phyloP scores from a whole-genome alignment of 495 filamentous ascomycete genomes.

The Penicillium coprophilum region DNA sequence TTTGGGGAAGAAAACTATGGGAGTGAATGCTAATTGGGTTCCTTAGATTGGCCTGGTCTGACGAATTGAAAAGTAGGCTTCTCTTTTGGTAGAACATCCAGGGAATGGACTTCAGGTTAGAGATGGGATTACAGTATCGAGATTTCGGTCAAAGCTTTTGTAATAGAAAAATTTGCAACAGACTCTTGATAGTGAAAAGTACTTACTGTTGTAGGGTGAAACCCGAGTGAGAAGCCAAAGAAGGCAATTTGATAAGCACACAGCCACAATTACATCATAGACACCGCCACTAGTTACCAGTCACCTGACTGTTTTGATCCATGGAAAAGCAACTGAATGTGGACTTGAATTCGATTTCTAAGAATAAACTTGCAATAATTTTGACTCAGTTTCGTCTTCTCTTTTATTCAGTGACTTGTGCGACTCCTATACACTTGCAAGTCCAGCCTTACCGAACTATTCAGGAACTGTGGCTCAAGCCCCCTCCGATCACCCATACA shows the following conservation, averaged over 20 bases:
- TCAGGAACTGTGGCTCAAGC: conserved; percentile 15
- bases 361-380: conserved; percentile 10
- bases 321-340: conserved; percentile 22
- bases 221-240: not conserved
- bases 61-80: conserved; percentile 14
- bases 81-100: not conserved
- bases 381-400: not conserved
- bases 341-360: conserved; percentile 26
- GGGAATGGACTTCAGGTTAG: conserved; percentile 2
- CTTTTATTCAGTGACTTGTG: not conserved
- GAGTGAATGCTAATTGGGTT: conserved; percentile 7
- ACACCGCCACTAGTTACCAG: conserved; percentile 20
- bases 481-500: conserved; percentile 17
- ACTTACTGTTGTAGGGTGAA: not conserved
- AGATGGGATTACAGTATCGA: not conserved
- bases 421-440: not conserved
- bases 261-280: conserved; percentile 26
- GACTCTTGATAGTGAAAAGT: not conserved
- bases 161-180: not conserved
- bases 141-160: not conserved
- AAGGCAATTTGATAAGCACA: not conserved
- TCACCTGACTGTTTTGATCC: conserved; percentile 23
- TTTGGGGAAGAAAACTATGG: not conserved
- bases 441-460: conserved; percentile 12
- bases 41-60: conserved; percentile 31